Evolutionary conservation across 805 yeast genomes (phyloP).

Genomic region (Sungouiozyma ichnusensis): DNA sequence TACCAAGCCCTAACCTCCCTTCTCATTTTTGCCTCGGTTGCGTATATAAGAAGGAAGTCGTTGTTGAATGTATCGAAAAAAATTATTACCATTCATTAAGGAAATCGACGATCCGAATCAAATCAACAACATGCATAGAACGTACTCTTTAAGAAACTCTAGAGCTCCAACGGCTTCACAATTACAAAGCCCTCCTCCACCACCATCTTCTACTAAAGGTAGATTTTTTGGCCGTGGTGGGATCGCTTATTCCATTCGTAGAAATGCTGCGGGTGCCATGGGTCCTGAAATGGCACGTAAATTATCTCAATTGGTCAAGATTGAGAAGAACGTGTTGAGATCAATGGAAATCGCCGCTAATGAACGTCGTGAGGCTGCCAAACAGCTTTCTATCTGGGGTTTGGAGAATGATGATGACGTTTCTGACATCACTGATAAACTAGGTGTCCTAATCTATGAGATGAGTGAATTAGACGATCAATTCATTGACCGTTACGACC

Average conservation of each 20-base stretch:
- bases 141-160: constrained; percentile 87
- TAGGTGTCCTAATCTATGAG: constrained; percentile 75
- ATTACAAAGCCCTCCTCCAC: constrained; percentile 89
- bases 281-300: constrained; percentile 76
- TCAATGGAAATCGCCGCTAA: constrained; percentile 66
- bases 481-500: constrained; percentile 77
- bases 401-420: constrained; percentile 79
- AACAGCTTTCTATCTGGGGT: constrained; percentile 80
- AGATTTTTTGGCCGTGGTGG: constrained; percentile 83
- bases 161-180: constrained; percentile 98
- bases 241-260: constrained; percentile 47
- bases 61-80: background rate
- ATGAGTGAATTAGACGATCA: constrained; percentile 82
- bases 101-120: too few species aligned
- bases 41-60: background rate
- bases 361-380: constrained; percentile 75
- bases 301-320: constrained; percentile 62
- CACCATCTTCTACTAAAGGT: constrained; percentile 73
- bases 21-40: background rate
- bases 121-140: constrained; percentile 70
- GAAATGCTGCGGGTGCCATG: constrained; percentile 63
- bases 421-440: constrained; percentile 75
- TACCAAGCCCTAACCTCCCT: background rate
- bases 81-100: too few species aligned
- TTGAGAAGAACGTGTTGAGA: constrained; percentile 74